These are phyloP conservation scores for Zymoseptoria ardabiliae DNA, from an alignment of 2,329 filamentous ascomycete genomes.

Conservation along the genomic window DNA sequence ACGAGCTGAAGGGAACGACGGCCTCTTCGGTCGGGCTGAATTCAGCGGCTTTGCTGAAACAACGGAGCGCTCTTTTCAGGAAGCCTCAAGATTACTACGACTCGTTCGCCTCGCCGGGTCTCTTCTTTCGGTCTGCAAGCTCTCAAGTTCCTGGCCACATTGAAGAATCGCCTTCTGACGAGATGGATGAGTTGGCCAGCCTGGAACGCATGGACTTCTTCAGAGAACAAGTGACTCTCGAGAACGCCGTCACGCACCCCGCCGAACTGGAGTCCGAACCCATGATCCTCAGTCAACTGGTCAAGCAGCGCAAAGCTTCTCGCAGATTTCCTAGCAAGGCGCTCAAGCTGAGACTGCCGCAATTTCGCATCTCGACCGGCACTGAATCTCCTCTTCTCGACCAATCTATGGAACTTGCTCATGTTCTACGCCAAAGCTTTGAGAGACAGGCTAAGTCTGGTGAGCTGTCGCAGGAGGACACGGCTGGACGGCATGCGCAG, in stretches of 20 bases:
- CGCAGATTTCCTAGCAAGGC: slow-evolving; percentile 38
- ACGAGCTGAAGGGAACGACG: slow-evolving; percentile 9
- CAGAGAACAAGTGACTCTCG: slow-evolving; percentile 19
- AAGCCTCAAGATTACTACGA: slow-evolving; percentile 41
- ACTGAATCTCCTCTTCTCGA: slow-evolving; percentile 32
- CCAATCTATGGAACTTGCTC: slow-evolving; percentile 36
- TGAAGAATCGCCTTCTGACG: slow-evolving; percentile 21
- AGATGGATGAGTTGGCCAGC: slow-evolving; percentile 24
- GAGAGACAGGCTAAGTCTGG: slow-evolving; percentile 23
- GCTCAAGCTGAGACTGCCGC: slow-evolving; percentile 34
- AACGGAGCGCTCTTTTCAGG: slow-evolving; percentile 35
- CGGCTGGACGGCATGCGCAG: slow-evolving; percentile 28
- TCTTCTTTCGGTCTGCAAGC: slow-evolving; percentile 44
- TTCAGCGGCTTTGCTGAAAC: slow-evolving; percentile 19
- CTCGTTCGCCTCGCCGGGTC: slow-evolving; percentile 43
- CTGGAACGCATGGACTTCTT: slow-evolving; percentile 26
- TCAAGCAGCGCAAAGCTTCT: slow-evolving; percentile 23
- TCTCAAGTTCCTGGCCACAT: slow-evolving; percentile 19
- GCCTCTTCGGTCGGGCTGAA: not conserved
- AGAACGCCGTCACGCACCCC: slow-evolving; percentile 4
- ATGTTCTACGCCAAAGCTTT: slow-evolving; percentile 34
- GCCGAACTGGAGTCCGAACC: not conserved
- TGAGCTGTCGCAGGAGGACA: slow-evolving; percentile 19
- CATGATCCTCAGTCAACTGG: not conserved
- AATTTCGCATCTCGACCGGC: slow-evolving; percentile 35